Percentiles rank a stretch among this genome's conserved stretches.
phyloP scores from a whole-genome alignment of 208 protist species.

The Trypanosoma melophagium region DNA sequence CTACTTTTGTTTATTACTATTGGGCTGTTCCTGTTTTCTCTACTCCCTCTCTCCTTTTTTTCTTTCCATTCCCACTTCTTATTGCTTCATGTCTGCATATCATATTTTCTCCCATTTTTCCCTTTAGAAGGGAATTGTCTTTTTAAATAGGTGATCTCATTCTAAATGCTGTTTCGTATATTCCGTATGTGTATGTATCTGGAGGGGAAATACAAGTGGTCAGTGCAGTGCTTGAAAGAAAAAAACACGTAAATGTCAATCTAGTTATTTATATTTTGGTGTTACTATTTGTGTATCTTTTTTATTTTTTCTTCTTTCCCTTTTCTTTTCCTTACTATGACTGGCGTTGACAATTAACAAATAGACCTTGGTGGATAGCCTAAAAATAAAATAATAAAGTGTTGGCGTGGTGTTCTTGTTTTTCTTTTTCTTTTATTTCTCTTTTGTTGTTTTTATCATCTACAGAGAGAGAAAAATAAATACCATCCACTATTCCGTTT shows the following conservation, averaged over 20 bases:
- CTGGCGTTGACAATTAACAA: no score
- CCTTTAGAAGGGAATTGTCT: neutral
- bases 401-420: no score
- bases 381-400: no score
- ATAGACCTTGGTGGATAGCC: no score
- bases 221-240: no score
- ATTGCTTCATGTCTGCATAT: conserved; percentile 6
- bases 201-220: no score
- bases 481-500: neutral
- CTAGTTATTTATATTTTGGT: conserved; percentile 12
- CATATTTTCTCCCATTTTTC: neutral
- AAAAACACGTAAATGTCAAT: no score
- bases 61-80: conserved; percentile 2
- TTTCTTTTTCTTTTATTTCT: no score
- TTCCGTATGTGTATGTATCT: no score
- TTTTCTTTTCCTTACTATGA: conserved; percentile 1
- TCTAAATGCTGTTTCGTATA: neutral
- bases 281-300: neutral
- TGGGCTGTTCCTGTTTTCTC: conserved; percentile 2
- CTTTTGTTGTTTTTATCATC: no score
- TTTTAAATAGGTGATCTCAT: conserved; percentile 8
- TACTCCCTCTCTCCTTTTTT: conserved; percentile 7
- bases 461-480: conserved; percentile 12
- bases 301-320: conserved; percentile 17
- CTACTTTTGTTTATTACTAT: neutral